Evolutionary conservation across 116 monocot genomes (phyloP).

Genomic region (Posidonia oceanica): DNA sequence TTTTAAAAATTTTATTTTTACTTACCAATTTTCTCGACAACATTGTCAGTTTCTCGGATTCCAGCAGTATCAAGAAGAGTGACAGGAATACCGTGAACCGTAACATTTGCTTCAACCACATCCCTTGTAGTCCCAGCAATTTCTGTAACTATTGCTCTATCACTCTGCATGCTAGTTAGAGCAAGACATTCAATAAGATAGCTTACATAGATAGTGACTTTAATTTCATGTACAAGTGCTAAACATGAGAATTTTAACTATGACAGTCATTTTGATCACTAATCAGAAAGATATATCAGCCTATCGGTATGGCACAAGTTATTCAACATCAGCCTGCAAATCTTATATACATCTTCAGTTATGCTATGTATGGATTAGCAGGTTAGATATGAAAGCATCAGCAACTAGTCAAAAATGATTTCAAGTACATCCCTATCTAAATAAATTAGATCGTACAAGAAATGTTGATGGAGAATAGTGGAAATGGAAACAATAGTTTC

Average conservation of each 20-base stretch:
- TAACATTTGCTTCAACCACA: conserved; percentile 85
- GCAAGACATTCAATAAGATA: conserved; percentile 11
- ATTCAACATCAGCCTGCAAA: too few relatives aligned
- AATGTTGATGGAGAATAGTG: too few relatives aligned
- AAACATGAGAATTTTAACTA: background rate
- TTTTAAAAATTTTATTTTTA: background rate
- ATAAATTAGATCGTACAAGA: too few relatives aligned
- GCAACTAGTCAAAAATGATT: too few relatives aligned
- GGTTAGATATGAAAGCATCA: too few relatives aligned
- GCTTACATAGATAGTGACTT: background rate
- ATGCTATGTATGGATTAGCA: too few relatives aligned
- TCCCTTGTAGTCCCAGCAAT: conserved; percentile 96
- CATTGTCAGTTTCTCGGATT: conserved; percentile 74
- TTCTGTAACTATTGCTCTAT: conserved; percentile 94
- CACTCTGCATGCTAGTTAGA: conserved; percentile 83
- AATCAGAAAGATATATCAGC: too few relatives aligned
- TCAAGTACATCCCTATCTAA: too few relatives aligned
- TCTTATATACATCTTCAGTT: too few relatives aligned
- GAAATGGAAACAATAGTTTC: too few relatives aligned
- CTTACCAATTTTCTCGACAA: conserved; percentile 86
- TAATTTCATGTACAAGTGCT: background rate
- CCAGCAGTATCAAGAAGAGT: conserved; percentile 95
- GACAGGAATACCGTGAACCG: conserved; percentile 65
- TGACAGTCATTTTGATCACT: background rate
- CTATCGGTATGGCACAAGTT: too few relatives aligned